These are phyloP conservation scores for Glycine soja DNA, from an alignment of 306 rosid genomes.

Conservation along the genomic window DNA sequence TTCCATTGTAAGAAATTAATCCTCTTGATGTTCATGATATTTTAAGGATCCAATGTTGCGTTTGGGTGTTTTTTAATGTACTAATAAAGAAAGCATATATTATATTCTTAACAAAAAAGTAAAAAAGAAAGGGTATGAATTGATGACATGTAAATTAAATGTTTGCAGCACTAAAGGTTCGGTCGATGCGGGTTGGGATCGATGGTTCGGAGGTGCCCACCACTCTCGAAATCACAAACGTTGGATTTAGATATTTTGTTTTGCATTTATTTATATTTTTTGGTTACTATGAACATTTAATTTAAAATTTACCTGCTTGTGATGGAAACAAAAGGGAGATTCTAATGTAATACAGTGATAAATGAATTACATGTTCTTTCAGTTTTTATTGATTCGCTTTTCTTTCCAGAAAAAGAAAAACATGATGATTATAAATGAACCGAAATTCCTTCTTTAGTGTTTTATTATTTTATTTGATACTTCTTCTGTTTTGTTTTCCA, in stretches of 20 bases:
- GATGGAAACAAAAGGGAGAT: neutral
- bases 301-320: conserved; percentile 21
- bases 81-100: neutral
- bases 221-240: conserved; percentile 67
- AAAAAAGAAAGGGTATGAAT: conserved; percentile 1
- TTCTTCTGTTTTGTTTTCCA: neutral
- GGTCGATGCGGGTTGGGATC: conserved; percentile 69
- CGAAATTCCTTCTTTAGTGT: neutral
- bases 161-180: conserved; percentile 65
- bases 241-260: conserved; percentile 61
- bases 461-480: neutral
- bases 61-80: conserved; percentile 4
- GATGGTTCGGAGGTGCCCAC: conserved; percentile 85
- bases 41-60: conserved; percentile 21
- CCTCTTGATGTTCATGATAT: neutral
- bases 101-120: neutral
- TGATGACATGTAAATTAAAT: neutral
- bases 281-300: neutral
- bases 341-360: neutral
- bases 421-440: neutral
- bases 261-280: neutral
- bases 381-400: neutral
- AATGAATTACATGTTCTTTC: conserved; percentile 6
- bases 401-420: neutral
- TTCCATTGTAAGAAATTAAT: conserved; percentile 67